Base-by-base conservation (phyloP, 2,329 filamentous ascomycete species). In the Diaporthe caulivora region DNA sequence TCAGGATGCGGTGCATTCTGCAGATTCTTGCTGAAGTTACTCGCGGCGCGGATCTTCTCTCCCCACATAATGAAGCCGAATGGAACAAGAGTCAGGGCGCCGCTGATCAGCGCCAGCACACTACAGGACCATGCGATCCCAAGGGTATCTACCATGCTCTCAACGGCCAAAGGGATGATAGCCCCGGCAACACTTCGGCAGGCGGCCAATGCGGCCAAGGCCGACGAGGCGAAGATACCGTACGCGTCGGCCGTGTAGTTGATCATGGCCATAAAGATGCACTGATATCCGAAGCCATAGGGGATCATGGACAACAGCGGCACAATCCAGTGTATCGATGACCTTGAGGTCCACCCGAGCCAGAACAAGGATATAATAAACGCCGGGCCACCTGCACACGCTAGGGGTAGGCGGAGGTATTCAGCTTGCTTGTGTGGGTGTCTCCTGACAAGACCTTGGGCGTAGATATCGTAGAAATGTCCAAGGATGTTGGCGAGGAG, bases 51-150 rank as follows among this genome's bases (percentile, higher is more conserved):
- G 64, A 89, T 86, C 75, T 77, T 80, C 5, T 83, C 82, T 0
- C 77, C 79, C 77, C 84, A 87, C 71, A 79, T 81, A 40, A 89
- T 80, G 74, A 89, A 89, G 5, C 83, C 81, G 78, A 89, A 88
- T 2, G 87, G 87, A 57, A 89, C 85, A 2, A 85, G 76, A 44
- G 84, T 85, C 79, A 89, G 80, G 2, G 78, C 81, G 5, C 87
- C 74, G 68, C 84, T 85, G 71, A 88, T 79, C 37, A 87, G 86
- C 0, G 86, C 87, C 26, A 89, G 76, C 55, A 89, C 68, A 64
- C 83, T 86, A 51, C 87, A 88, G 2, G 87, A 86, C 79, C 79
- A 80, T 0, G 76, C 76, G 9, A 82, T 77, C 0, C 79, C 80
- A 37, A 82, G 64, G 8, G 72, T 74, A 0, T 72, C 71, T 8